Conservation (phyloP, 352 stramenopile species). For the Poterioochromonas sp. region DNA sequence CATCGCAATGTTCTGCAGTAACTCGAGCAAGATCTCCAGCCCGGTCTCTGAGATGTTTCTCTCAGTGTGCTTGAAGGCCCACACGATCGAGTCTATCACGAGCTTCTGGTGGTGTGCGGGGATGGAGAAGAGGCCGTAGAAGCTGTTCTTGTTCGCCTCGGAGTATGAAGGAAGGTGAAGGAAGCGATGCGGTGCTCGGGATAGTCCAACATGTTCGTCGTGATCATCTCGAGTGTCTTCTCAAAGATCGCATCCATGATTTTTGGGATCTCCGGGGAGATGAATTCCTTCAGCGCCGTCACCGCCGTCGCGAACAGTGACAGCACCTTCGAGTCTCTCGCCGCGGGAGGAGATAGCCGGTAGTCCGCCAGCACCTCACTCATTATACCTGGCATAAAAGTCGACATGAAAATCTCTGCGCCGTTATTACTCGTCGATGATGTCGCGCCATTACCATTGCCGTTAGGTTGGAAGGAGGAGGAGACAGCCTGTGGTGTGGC, state of each 20-base stretch:
- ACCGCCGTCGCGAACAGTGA: slow-evolving; percentile 88
- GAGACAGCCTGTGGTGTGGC: no score
- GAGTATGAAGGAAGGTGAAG: slow-evolving; percentile 64
- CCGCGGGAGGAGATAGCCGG: slow-evolving; percentile 47
- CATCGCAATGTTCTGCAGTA: slow-evolving; percentile 89
- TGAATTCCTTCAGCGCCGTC: slow-evolving; percentile 84
- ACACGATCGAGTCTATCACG: slow-evolving; percentile 97
- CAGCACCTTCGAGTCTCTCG: slow-evolving; percentile 66
- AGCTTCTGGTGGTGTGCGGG: slow-evolving; percentile 88
- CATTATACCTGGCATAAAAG: slow-evolving; percentile 89
- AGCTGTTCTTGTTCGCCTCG: slow-evolving; percentile 18
- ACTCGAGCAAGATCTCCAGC: slow-evolving; percentile 87
- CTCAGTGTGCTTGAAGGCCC: slow-evolving; percentile 99
- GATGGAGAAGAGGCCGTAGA: slow-evolving; percentile 26
- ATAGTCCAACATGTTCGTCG: slow-evolving; percentile 97
- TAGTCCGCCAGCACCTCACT: slow-evolving; percentile 94
- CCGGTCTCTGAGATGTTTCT: slow-evolving; percentile 94
- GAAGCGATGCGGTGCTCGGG: slow-evolving; percentile 96
- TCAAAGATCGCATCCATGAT: slow-evolving; percentile 96
- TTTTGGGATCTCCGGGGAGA: slow-evolving; percentile 69
- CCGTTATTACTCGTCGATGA: slow-evolving; percentile 52
- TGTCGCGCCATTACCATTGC: slow-evolving; percentile 53
- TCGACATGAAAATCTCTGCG: slow-evolving; percentile 58
- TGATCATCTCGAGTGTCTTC: slow-evolving; percentile 99
- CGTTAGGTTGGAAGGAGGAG: no score